Evolutionary conservation across 306 rosid species (phyloP).

Genomic region (Vicia faba): DNA sequence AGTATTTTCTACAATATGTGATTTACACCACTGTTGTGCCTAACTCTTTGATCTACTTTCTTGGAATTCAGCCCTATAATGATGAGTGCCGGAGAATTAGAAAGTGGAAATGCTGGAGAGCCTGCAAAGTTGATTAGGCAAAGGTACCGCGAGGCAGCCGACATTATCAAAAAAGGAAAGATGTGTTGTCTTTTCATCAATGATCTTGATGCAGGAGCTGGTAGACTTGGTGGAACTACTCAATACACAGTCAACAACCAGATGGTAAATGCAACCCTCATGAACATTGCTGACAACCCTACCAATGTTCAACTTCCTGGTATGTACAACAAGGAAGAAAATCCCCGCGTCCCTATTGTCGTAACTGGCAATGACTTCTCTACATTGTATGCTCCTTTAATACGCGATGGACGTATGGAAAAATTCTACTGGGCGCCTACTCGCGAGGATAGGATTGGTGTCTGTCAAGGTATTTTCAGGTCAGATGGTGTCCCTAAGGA

Average conservation of each 20-base stretch:
- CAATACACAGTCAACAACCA: constrained; percentile 84
- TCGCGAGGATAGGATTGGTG: constrained; percentile 69
- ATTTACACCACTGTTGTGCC: no score
- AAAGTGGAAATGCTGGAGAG: constrained; percentile 97
- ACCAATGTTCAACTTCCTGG: constrained; percentile 83
- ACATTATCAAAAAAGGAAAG: constrained; percentile 68
- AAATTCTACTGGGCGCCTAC: constrained; percentile 88
- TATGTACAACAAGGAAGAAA: constrained; percentile 76
- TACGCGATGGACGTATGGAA: constrained; percentile 86
- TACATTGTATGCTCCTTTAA: constrained; percentile 76
- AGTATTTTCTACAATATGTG: no score
- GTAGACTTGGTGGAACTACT: constrained; percentile 71
- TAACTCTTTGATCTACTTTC: background rate
- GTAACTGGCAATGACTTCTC: constrained; percentile 82
- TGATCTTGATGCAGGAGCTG: constrained; percentile 86
- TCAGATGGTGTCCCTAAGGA: constrained; percentile 47
- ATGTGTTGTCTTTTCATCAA: constrained; percentile 84
- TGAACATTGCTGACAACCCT: constrained; percentile 84
- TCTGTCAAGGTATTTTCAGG: constrained; percentile 66
- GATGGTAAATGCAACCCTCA: constrained; percentile 82
- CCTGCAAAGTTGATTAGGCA: constrained; percentile 89
- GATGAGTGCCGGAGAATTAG: constrained; percentile 97
- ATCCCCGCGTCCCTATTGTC: constrained; percentile 68
- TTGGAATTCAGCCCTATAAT: constrained; percentile 63
- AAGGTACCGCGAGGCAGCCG: constrained; percentile 84